Base-by-base conservation (phyloP, 2,329 filamentous ascomycete species). In the Chrysoporthe puriensis region DNA sequence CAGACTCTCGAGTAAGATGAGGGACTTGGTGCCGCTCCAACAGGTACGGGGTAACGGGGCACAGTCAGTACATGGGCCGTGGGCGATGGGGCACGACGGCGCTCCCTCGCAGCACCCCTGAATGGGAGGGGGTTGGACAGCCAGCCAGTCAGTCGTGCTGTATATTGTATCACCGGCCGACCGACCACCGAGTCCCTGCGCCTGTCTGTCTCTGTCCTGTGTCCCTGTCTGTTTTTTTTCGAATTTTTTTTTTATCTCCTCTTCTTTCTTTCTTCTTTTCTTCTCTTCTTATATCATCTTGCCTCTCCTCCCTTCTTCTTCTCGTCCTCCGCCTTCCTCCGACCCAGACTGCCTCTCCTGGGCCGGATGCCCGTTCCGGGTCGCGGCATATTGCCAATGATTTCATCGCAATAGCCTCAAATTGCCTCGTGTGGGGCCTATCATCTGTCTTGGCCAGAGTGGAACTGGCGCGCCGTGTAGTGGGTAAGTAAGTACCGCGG, bases 21-120 rank as follows among this genome's bases (percentile, higher is more conserved):
- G 48, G 34, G 21, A n/a, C 18, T 48, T 40, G 36, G 36, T 40
- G 26, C 26, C 36, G 36, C 36, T 40, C 36, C 36, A 40, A 40
- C 36, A 40, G 36, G 54, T 57, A 57, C 54, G 54, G 54, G 54
- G 54, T 48, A 62, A 26, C 21, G 48, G 42, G 21, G 58, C 44
- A 61, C 21, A 44, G 42, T 26, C 58, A 21, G 26, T 26, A 32
- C 50, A 16, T 54, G 50, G 26, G 48, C 48, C 26, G 26, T 26
- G 48, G 50, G 50, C 50, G 21, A 54, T 3, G 50, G 50, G 50
- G 21, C 26, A 54, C 21, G 9, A n/a, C 9, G 11, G 11, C 8
- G 5, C 48, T 32, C 48, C 21, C 4, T 32, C 21, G 16, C 16
- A 48, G 3, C 21, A 32, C 50, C 50, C 21, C 50, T 32, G 21